Conservation (phyloP, 73 alveolate species). For the Uronychia binucleata region DNA sequence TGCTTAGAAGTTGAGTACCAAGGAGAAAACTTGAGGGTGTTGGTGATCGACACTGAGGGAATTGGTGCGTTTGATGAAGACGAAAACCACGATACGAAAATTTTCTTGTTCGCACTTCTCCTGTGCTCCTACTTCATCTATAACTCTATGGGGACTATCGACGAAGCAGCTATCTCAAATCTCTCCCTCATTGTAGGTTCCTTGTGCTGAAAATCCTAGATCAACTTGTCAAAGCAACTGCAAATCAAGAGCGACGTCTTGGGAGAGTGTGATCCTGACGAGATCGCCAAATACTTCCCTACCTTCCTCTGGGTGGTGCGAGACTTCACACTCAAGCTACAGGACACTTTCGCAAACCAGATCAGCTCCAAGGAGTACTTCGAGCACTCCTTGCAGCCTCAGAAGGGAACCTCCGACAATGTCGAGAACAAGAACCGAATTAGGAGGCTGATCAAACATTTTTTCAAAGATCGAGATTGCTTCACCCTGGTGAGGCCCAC, state of each 20-base stretch:
- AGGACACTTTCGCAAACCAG: constrained; percentile 79
- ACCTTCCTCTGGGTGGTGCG: constrained; percentile 94
- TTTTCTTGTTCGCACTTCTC: constrained; percentile 87
- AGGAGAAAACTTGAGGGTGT: constrained; percentile 77
- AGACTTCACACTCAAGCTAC: constrained; percentile 88
- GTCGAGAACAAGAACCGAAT: constrained; percentile 92
- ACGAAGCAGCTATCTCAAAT: constrained; percentile 87
- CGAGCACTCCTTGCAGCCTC: constrained; percentile 83
- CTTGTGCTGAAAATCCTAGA: constrained; percentile 78
- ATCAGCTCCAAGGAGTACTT: constrained; percentile 91
- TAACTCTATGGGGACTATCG: constrained; percentile 94
- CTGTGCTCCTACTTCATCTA: constrained; percentile 84
- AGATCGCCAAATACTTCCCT: constrained; percentile 90
- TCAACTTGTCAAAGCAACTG: constrained; percentile 83
- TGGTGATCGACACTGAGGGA: constrained; percentile 97
- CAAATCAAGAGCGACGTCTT: constrained; percentile 65
- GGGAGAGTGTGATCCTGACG: constrained; percentile 83
- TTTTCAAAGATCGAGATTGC: constrained; percentile 98
- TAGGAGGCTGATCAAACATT: constrained; percentile 88
- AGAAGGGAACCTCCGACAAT: constrained; percentile 80
- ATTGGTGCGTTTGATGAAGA: constrained; percentile 94
- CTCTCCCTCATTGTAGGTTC: constrained; percentile 79
- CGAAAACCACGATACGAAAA: constrained; percentile 90
- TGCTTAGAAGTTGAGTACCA: constrained; percentile 77
- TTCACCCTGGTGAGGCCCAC: constrained; percentile 96